Base-by-base conservation (phyloP, 1,284 basidiomycete species). In the Tylopilus sp. region DNA sequence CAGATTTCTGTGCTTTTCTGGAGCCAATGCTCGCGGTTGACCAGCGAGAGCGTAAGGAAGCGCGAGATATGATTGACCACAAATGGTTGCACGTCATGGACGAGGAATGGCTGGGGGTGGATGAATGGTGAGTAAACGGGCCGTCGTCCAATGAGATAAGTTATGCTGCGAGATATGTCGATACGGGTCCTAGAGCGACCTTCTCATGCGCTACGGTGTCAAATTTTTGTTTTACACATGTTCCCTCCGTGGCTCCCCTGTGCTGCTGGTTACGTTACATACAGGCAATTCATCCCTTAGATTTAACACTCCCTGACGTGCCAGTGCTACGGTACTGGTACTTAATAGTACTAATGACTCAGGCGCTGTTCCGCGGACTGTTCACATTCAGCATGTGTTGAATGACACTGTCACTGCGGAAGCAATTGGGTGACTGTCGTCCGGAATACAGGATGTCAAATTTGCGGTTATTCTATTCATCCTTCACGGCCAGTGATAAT, bases 1-100 rank as follows among this genome's bases (percentile, higher is more conserved):
- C 64, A 33, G 66, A 72, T 43, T 69, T 94, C 16, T 85, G 86
- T 55, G 73, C 75, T 11, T 94, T 94, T 70, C 69, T 94, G 43
- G 72, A 78, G 58, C 90, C 90, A 26, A 93, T 94, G 92, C 76
- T 95, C 44, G 67, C 74, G 31, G 65, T 84, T 49, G 85, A 92
- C 64, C 84, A 84, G 57, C 75, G 78, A 58, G 73, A 82, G 59
- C 82, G 91, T 21, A 76, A 76, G 26, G 71, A 79, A 35, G 91
- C 91, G n/a, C 72, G 78, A 40, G 86, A 92, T 52, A 75, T 92
- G 73, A 71, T 86, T 46, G 69, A 78, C 44, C 86, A 92, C 60
- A 65, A 74, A 41, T 95, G 92, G 92, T 67, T 95, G 43, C 73
- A 78, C 44, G 69, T 77, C 29, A 62, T 67, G 18, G 69, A 72